Conservation (phyloP, 768 basidiomycete genomes). For the Sutorius australiensis region DNA sequence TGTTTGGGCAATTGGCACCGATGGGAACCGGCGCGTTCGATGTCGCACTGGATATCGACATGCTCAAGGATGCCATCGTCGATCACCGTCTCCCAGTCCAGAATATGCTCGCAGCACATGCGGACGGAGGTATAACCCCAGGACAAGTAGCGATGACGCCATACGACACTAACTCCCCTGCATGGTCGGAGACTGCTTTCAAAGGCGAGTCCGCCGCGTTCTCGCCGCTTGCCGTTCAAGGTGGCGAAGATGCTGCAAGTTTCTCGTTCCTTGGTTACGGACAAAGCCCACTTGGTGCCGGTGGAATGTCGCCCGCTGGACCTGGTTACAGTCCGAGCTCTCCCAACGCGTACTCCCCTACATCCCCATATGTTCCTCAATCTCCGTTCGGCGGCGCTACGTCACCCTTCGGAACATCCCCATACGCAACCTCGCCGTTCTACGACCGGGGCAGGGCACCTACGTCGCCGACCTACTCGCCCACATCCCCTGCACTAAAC, state of each 20-base stretch:
- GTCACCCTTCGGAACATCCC: conserved; percentile 77
- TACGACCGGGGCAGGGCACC: conserved; percentile 61
- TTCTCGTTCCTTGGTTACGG: conserved; percentile 76
- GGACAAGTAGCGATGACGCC: conserved; percentile 95
- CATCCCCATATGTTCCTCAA: conserved; percentile 84
- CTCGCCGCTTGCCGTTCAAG: conserved; percentile 89
- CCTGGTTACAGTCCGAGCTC: conserved; percentile 90
- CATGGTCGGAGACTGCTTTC: conserved; percentile 73
- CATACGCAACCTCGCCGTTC: conserved; percentile 83
- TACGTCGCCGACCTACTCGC: conserved; percentile 84
- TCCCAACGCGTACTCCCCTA: conserved; percentile 84
- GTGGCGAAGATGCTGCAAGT: conserved; percentile 75
- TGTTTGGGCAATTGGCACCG: conserved; percentile 99
- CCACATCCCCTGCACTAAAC: conserved; percentile 80
- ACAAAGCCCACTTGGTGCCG: conserved; percentile 81
- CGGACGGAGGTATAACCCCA: conserved; percentile 87
- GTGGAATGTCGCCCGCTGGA: conserved; percentile 84
- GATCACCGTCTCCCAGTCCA: conserved; percentile 91
- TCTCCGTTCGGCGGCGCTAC: conserved; percentile 82
- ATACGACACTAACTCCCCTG: conserved; percentile 88
- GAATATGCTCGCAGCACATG: conserved; percentile 70
- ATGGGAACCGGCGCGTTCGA: conserved; percentile 99
- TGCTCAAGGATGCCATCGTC: conserved; percentile 97
- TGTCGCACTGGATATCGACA: conserved; percentile 92
- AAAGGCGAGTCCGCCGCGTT: conserved; percentile 87